Evolutionary conservation across 257 asterid species (phyloP).

Genomic region (Scutellaria baicalensis): DNA sequence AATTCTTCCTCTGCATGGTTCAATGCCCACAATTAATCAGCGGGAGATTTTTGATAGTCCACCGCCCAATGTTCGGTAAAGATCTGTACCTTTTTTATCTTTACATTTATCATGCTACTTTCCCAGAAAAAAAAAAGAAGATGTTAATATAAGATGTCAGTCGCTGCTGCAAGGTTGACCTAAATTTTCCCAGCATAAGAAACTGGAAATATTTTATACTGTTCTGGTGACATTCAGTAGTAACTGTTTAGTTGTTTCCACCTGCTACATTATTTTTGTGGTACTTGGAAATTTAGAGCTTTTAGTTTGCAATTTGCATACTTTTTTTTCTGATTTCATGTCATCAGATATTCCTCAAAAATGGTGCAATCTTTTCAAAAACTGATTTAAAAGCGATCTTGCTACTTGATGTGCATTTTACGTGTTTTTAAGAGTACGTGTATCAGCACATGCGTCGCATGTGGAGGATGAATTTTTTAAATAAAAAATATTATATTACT

Average conservation of each 20-base stretch:
- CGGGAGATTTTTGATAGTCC: constrained; percentile 85
- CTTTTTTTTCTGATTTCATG: not conserved
- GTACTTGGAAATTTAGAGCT: not conserved
- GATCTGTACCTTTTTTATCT: not conserved
- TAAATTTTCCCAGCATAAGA: not conserved
- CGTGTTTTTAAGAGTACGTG: not conserved
- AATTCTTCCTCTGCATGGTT: constrained; percentile 91
- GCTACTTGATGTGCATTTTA: not conserved
- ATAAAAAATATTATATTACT: no score
- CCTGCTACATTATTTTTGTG: not conserved
- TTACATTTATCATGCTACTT: not conserved
- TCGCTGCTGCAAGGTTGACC: not conserved
- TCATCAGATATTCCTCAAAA: not conserved
- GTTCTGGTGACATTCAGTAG: no score
- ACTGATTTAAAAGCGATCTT: not conserved
- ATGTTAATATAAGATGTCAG: not conserved
- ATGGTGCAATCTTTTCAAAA: not conserved
- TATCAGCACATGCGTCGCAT: no score
- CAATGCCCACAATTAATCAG: constrained; percentile 94
- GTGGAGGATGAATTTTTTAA: no score
- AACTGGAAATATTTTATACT: not conserved
- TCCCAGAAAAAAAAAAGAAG: not conserved
- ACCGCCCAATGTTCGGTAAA: constrained; percentile 65
- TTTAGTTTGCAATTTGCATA: not conserved
- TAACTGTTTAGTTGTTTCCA: not conserved